phyloP scores from a whole-genome alignment of 768 basidiomycete species.

The Candolleomyces eurysporus region DNA sequence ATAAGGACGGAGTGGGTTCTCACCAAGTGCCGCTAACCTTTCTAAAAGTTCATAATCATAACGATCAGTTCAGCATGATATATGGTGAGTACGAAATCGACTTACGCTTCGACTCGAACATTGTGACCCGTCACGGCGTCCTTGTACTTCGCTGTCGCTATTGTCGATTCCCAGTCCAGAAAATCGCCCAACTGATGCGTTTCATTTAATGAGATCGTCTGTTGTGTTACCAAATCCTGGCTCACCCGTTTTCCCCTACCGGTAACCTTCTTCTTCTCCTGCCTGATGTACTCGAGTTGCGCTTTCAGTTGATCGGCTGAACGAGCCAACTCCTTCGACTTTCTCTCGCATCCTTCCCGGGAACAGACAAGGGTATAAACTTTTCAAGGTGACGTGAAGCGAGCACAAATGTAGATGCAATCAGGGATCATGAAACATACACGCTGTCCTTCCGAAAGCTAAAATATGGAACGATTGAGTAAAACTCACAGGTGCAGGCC shows the following conservation, averaged over 20 bases:
- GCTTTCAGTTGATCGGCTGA: not conserved
- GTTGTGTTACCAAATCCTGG: not conserved
- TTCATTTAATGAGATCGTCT: not conserved
- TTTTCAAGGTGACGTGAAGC: too few species aligned
- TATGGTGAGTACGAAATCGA: not conserved
- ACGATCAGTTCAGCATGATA: not conserved
- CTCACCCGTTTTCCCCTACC: not conserved
- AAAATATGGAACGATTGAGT: too few species aligned
- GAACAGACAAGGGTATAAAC: not conserved
- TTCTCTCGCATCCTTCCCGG: not conserved
- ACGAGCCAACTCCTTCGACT: not conserved
- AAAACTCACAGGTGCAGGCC: too few species aligned
- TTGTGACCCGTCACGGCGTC: not conserved
- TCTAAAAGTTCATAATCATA: not conserved
- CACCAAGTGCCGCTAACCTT: not conserved
- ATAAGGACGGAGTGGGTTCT: not conserved
- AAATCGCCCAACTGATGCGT: not conserved
- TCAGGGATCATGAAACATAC: too few species aligned
- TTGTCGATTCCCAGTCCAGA: not conserved
- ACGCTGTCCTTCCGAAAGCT: too few species aligned
- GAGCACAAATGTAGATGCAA: too few species aligned
- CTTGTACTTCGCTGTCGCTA: not conserved
- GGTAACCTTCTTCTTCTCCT: not conserved
- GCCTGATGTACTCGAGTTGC: not conserved
- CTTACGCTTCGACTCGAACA: not conserved